Evolutionary conservation across 2,329 filamentous ascomycete genomes (phyloP), one percentile per base, ranked within the genome.

Genomic region (Penicillium sp.): DNA sequence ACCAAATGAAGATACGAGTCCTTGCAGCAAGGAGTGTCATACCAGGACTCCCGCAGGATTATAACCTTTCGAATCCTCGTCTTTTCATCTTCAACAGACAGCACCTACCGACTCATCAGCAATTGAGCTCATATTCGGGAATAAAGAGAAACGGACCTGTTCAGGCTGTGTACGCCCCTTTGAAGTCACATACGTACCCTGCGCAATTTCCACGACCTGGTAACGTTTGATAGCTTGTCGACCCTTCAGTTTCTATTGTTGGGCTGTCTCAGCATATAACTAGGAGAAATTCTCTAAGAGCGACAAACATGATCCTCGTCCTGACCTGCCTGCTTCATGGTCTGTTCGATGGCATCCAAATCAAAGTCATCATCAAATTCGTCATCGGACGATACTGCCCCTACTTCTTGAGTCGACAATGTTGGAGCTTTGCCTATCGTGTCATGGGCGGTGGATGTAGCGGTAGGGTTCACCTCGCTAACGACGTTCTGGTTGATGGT

Each of bases 1-100:
- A 95, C 90, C 51, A 99, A 79, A 68, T 99, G 92, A 33, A 97
- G 86, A 66, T 89, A 93, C 0, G 89, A 85, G 26, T 88, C 87
- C 36, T 83, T 78, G 29, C 84, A 86, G 32, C 88, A 90, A 24
- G 88, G 84, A 6, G 90, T 96, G 41, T 93, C 88, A 55, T 84
- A 82, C 94, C 94, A 99, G 42, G 90, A 89, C 51, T 90, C 90
- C 52, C 93, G 85, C 27, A 99, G 82, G 46, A 86, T 83, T 24
- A 97, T 85, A 1, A 83, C 84, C 62, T 83, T 88, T 56, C 82
- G 79, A 6, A 77, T 72, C 54, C 87, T 86, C 0, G 82, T 85
- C 52, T 81, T 85, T 60, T 97, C 91, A 45, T 89, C 85, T 72
- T 92, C 85, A 21, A 96, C 88, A n/a, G 89, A 74, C 3, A 99